phyloP scores from a whole-genome alignment of 2,329 filamentous ascomycete genomes.

The Claviceps cyperi region DNA sequence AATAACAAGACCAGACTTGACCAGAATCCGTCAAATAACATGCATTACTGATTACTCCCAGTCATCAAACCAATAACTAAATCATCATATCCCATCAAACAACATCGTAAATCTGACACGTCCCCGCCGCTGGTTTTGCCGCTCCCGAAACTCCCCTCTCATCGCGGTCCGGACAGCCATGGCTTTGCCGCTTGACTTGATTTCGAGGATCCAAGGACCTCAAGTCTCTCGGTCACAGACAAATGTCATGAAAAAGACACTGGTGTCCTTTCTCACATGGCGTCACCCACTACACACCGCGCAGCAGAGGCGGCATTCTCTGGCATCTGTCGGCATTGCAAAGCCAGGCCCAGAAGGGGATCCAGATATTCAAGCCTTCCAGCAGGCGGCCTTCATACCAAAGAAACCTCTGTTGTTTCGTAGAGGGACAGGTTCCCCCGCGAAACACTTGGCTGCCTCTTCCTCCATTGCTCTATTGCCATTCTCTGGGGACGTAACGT shows the following conservation, averaged over 20 bases:
- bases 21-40: too few species aligned
- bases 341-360: constrained; percentile 5
- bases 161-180: too few species aligned
- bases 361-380: constrained; percentile 31
- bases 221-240: too few species aligned
- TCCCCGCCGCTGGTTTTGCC: constrained; percentile 1
- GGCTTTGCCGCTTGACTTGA: too few species aligned
- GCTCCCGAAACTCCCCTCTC: neutral
- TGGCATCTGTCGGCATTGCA: constrained; percentile 3
- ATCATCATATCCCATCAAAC: too few species aligned
- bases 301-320: neutral
- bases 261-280: neutral
- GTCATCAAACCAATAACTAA: too few species aligned
- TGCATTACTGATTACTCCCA: too few species aligned
- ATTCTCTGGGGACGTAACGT: constrained; percentile 15
- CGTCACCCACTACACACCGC: constrained; percentile 1
- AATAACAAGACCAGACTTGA: too few species aligned
- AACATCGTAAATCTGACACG: too few species aligned
- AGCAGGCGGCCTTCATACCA: constrained; percentile 34
- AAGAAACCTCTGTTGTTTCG: constrained; percentile 36
- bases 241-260: constrained; percentile 2
- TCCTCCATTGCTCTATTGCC: constrained; percentile 8
- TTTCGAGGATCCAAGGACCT: too few species aligned
- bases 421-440: constrained; percentile 24
- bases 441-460: constrained; percentile 32